phyloP scores from a whole-genome alignment of 371 early-diverging fungal species.

The Mortierella sp. region DNA sequence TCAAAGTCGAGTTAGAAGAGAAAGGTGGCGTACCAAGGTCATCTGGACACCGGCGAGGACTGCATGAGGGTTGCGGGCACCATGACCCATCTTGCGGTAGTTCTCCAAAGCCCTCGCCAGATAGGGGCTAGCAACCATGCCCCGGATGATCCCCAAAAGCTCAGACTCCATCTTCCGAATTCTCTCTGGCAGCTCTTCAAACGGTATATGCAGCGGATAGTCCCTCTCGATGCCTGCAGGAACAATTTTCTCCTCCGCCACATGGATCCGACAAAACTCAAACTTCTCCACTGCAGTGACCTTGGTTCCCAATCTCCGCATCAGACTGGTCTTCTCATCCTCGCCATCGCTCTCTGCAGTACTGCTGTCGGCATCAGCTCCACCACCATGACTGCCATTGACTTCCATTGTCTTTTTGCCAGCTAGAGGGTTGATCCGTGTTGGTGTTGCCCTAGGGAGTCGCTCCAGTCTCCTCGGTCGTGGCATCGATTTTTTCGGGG shows the following conservation, averaged over 20 bases:
- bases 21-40: slow-evolving; percentile 49
- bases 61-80: slow-evolving; percentile 63
- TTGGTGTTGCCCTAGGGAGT: not conserved
- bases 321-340: too few species aligned
- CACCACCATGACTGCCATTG: not conserved
- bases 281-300: slow-evolving; percentile 38
- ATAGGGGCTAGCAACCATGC: slow-evolving; percentile 52
- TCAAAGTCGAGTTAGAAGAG: not conserved
- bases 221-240: slow-evolving; percentile 58
- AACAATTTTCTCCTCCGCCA: slow-evolving; percentile 59
- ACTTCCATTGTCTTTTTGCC: not conserved
- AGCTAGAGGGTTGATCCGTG: not conserved
- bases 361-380: not conserved
- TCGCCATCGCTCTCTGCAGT: not conserved
- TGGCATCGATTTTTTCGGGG: not conserved
- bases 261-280: slow-evolving; percentile 69
- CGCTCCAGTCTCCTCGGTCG: slow-evolving; percentile 5
- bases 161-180: slow-evolving; percentile 48
- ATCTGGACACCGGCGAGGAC: slow-evolving; percentile 60
- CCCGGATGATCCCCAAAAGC: slow-evolving; percentile 58
- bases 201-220: slow-evolving; percentile 63
- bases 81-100: slow-evolving; percentile 61
- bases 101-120: slow-evolving; percentile 54
- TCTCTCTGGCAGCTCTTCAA: slow-evolving; percentile 52
- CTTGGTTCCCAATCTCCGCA: not conserved